Evolutionary conservation across 1,139 yeast genomes (phyloP), one percentile per base, ranked within the genome.

Genomic region (Arxiozyma slooffiae): DNA sequence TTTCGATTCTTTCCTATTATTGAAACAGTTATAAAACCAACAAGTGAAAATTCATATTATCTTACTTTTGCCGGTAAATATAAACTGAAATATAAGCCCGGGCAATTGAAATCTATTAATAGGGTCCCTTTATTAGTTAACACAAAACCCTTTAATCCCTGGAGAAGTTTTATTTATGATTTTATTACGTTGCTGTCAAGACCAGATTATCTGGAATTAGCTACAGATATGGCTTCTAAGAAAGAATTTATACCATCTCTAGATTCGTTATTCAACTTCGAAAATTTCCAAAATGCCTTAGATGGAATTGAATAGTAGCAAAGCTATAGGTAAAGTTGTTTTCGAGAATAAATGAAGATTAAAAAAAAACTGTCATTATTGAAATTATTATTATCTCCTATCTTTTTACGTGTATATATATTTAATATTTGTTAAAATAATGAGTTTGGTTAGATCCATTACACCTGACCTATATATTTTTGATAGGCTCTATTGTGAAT

Each of bases 101-200:
- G 57, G 2, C 43, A 48, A 42, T 4, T 24, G 46, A 40, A 46
- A 3, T 48, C 49, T 67, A 58, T 71, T 49, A 50, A 74, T 53
- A 53, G 84, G 18, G 8, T 48, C 11, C 41, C 50, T 11, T 20
- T 46, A 2, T 21, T 18, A 16, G 38, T 41, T 7, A 11, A 43
- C 81, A 60, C 79, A 83, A 55, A 74, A 90, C 56, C 92, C 89
- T 8, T 74, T 82, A 50, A 86, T 88, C 48, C 69, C 52, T 67
- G 55, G 65, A 63, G 57, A 59, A 60, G 60, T 55, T 73, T 63
- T 51, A 67, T 68, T 50, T 74, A 70, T 43, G 62, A 62, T 3
- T 49, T 68, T 18, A 55, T 60, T 23, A 54, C 60, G 16, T 52
- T 58, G 11, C 53, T 55, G 39, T 50, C 54, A 40, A 50, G 40